Conservation (phyloP, 2,329 filamentous ascomycete species). For the Aspergillus niger region DNA sequence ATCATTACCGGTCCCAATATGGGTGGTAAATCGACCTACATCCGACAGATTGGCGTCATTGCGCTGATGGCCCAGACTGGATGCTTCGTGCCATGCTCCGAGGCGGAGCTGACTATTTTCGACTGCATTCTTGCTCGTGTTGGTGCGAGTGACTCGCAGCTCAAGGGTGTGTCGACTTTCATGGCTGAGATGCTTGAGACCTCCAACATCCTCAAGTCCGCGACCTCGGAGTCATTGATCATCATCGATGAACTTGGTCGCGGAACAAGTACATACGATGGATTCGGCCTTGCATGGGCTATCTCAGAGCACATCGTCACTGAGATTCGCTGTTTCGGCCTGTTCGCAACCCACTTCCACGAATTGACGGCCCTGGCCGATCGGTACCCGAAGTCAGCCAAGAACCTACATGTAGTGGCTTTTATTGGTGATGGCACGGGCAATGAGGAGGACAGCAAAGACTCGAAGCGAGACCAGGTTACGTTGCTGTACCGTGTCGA, state of each 20-base stretch:
- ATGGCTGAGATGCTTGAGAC: slow-evolving; percentile 99
- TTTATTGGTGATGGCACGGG: slow-evolving; percentile 69
- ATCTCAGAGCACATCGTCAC: slow-evolving; percentile 97
- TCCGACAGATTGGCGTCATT: slow-evolving; percentile 94
- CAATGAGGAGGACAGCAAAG: slow-evolving; percentile 40
- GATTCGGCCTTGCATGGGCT: slow-evolving; percentile 98
- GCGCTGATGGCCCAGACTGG: slow-evolving; percentile 96
- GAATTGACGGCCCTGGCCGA: slow-evolving; percentile 90
- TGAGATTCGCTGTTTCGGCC: slow-evolving; percentile 89
- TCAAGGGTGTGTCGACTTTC: slow-evolving; percentile 97
- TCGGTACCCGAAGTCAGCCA: slow-evolving; percentile 75
- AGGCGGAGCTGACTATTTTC: slow-evolving; percentile 92
- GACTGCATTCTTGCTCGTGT: slow-evolving; percentile 96
- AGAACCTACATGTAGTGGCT: slow-evolving; percentile 93
- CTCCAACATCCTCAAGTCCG: slow-evolving; percentile 95
- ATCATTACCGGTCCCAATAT: slow-evolving; percentile 99
- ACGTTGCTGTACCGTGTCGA: slow-evolving; percentile 97
- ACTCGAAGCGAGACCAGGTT: slow-evolving; percentile 72
- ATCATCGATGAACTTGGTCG: slow-evolving; percentile 98
- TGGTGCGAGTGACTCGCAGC: slow-evolving; percentile 91
- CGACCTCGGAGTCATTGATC: slow-evolving; percentile 91
- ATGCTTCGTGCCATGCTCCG: slow-evolving; percentile 89
- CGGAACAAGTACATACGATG: slow-evolving; percentile 96
- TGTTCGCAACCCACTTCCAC: slow-evolving; percentile 98
- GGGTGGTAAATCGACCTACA: slow-evolving; percentile 98